Evolutionary conservation across 371 early-diverging fungal species (phyloP).

Genomic region (Sporodiniella umbellata): DNA sequence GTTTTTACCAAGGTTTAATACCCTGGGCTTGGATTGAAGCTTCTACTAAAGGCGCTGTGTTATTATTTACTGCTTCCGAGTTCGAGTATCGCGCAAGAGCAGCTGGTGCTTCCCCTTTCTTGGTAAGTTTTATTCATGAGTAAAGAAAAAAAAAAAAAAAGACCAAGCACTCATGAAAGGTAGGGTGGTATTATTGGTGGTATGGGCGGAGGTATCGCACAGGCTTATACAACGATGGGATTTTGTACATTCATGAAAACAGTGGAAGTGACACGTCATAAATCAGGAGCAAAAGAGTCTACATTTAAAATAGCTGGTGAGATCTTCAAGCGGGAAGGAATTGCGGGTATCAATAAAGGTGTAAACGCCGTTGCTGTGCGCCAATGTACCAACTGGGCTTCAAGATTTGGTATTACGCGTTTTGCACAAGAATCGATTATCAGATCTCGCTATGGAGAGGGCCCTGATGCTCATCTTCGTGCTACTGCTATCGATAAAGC

Average conservation of each 20-base stretch:
- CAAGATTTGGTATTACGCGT: conserved; percentile 87
- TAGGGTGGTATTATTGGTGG: conserved; percentile 88
- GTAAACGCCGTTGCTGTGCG: conserved; percentile 91
- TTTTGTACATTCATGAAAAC: conserved; percentile 99
- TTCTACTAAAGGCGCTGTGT: conserved; percentile 88
- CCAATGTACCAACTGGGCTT: conserved; percentile 97
- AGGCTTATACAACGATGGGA: conserved; percentile 97
- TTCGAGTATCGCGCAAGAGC: conserved; percentile 73
- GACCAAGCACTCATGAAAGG: too few species aligned
- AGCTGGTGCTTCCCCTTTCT: conserved; percentile 55
- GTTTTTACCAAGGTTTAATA: conserved; percentile 81
- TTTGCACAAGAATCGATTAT: conserved; percentile 76
- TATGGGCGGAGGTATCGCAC: conserved; percentile 86
- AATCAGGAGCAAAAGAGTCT: conserved; percentile 69
- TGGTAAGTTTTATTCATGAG: conserved; percentile 37
- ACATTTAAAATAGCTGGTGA: conserved; percentile 83
- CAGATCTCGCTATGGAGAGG: conserved; percentile 45
- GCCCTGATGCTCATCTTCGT: conserved; percentile 23
- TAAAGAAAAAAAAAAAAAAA: too few species aligned
- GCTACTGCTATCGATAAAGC: conserved; percentile 61
- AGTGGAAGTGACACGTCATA: conserved; percentile 95
- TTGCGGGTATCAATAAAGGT: conserved; percentile 93
- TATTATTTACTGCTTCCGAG: conserved; percentile 90
- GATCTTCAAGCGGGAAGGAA: conserved; percentile 88
- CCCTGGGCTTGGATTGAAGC: conserved; percentile 93